phyloP scores from a whole-genome alignment of 2,329 filamentous ascomycete species.

The Zymoseptoria tritici region DNA sequence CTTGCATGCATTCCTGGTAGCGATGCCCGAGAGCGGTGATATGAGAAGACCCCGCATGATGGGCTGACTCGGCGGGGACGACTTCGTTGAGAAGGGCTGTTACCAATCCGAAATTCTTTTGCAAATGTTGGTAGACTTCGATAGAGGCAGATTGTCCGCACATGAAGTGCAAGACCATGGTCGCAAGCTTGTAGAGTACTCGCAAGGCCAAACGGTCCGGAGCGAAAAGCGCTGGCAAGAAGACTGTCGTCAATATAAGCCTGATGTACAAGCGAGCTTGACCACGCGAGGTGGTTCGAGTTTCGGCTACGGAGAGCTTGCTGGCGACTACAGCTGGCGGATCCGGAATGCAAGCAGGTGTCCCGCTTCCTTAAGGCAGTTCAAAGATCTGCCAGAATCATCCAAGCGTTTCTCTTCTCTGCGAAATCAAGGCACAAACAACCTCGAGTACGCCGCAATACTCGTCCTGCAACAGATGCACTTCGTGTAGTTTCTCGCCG shows the following conservation, averaged over 20 bases:
- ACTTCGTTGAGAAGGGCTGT: not conserved
- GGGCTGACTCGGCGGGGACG: not conserved
- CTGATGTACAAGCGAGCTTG: not conserved
- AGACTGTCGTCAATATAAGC: not conserved
- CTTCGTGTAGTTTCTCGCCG: slow-evolving; percentile 94
- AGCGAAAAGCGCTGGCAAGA: not conserved
- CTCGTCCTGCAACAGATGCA: slow-evolving; percentile 90
- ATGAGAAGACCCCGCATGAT: not conserved
- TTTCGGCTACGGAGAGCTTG: not conserved
- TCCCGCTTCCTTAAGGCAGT: not conserved
- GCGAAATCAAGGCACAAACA: slow-evolving; percentile 66
- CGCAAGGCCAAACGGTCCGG: too few relatives aligned
- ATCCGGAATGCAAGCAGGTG: not conserved
- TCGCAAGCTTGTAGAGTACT: too few relatives aligned
- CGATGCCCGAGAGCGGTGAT: not conserved
- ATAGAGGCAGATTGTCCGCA: too few relatives aligned
- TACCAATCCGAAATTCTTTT: too few relatives aligned
- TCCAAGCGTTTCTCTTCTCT: not conserved
- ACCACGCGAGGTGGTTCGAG: not conserved
- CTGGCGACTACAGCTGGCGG: not conserved
- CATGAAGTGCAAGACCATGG: too few relatives aligned
- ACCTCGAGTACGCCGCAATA: slow-evolving; percentile 79
- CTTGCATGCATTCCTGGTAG: not conserved
- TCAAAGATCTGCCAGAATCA: not conserved
- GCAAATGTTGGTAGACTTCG: too few relatives aligned